Base-by-base conservation (phyloP, 306 rosid genomes). In the Sechiopsis laciniata region DNA sequence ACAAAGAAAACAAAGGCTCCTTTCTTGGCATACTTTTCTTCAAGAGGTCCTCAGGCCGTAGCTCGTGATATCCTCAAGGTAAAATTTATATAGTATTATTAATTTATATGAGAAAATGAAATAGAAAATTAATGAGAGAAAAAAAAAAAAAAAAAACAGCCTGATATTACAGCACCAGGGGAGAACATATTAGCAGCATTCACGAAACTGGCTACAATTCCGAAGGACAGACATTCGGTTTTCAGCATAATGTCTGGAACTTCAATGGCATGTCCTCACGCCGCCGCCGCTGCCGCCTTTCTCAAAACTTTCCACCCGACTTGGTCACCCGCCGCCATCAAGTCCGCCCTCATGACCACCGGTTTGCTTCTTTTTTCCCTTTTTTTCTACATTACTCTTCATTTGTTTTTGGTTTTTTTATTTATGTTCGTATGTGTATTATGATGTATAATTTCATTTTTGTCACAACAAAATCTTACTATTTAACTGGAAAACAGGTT, bases 181-280 rank as follows among this genome's bases (percentile, higher is more conserved):
- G 1, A 84, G 71, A 82, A 88, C 89, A 92, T 92, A 24, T 77
- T 92, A 59, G 92, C 96, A 45, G 92, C 80, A 21, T 88, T 51
- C 77, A 82, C 96, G 72, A 75, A 77, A 74, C 20, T 84, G 42
- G 65, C 78, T 79, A 55, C 91, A 45, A 0, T 85, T 60, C 78
- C 91, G 6, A 87, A 78, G 77, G 17, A 3, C 10, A 86, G 89
- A 13, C 55, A 78, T 46, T 32, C 58, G 0, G 55, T 84, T 19
- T 92, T 82, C 74, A 88, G 88, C 51, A 83, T 92, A 46, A 0
- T 87, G 5, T 90, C 96, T 37, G 96, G 98, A 67, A 90, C 98
- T 42, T 92, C 96, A 20, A 92, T 92, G 96, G 68, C 98, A 6
- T 88, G 91, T 80, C 96, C 96, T 10, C 98, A 92, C 72, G 98